These are phyloP conservation scores for Saprolegnia diclina DNA, from an alignment of 352 stramenopile species.

Conservation along the genomic window DNA sequence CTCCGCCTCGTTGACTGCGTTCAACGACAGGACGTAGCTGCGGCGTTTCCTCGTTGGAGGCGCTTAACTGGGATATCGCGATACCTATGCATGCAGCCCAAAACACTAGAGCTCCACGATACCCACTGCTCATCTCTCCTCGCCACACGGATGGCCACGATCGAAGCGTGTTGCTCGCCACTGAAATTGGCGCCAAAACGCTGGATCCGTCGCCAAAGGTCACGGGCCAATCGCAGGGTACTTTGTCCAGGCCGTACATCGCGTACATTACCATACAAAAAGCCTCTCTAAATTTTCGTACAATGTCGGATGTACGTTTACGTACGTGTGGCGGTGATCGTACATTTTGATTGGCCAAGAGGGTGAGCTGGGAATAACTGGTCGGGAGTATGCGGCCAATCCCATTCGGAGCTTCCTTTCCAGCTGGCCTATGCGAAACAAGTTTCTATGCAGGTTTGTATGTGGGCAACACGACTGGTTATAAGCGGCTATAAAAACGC, in stretches of 20 bases:
- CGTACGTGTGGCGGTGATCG: neutral
- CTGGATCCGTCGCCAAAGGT: neutral
- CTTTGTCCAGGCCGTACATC: neutral
- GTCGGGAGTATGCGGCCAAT: neutral
- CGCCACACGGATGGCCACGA: too few species aligned
- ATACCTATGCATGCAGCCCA: too few species aligned
- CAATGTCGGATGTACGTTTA: neutral
- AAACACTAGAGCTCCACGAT: too few species aligned
- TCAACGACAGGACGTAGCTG: too few species aligned
- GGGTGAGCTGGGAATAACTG: slow-evolving; percentile 20
- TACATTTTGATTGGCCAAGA: neutral
- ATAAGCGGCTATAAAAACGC: neutral
- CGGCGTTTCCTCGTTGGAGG: too few species aligned
- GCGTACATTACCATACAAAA: neutral
- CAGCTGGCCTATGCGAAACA: slow-evolving; percentile 5
- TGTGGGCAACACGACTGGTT: neutral
- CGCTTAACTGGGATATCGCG: too few species aligned
- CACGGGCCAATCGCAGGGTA: neutral
- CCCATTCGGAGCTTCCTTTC: neutral
- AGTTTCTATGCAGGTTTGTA: slow-evolving; percentile 10
- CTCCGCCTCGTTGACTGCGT: too few species aligned
- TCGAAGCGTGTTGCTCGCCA: neutral
- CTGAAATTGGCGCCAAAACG: neutral
- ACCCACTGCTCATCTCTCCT: too few species aligned
- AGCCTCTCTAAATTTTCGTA: too few species aligned